Percentiles rank a stretch among this genome's conserved stretches.
Evolutionary conservation across 2,329 filamentous ascomycete genomes (phyloP).

Genomic region (Penicillium sp.): DNA sequence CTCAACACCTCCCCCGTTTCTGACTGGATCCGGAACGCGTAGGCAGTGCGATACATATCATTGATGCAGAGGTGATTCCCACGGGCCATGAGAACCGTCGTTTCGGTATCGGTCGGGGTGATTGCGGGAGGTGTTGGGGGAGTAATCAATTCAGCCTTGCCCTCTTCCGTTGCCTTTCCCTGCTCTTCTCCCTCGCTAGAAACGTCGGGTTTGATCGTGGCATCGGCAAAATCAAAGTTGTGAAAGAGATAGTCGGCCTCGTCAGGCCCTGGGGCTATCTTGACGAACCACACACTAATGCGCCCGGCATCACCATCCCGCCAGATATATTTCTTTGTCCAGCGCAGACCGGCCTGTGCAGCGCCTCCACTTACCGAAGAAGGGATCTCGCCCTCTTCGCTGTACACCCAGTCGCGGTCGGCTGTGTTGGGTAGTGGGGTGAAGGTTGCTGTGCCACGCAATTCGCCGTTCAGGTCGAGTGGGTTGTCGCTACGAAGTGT

Average conservation of each 20-base stretch:
- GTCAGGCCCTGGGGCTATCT: slow-evolving; percentile 37
- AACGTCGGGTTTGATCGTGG: slow-evolving; percentile 1
- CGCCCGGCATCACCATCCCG: slow-evolving; percentile 33
- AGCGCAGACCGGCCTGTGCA: slow-evolving; percentile 35
- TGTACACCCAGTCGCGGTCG: slow-evolving; percentile 47
- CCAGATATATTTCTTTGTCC: slow-evolving; percentile 55
- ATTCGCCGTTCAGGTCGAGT: slow-evolving; percentile 49
- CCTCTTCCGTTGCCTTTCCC: not conserved
- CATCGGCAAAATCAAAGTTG: slow-evolving; percentile 45
- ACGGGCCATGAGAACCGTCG: slow-evolving; percentile 42
- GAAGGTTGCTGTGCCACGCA: slow-evolving; percentile 50
- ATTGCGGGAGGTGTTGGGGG: slow-evolving; percentile 35
- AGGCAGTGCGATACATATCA: slow-evolving; percentile 54
- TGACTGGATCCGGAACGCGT: slow-evolving; percentile 47
- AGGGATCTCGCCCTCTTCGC: slow-evolving; percentile 51
- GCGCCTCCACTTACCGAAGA: slow-evolving; percentile 32
- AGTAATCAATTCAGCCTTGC: slow-evolving; percentile 24
- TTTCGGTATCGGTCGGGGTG: slow-evolving; percentile 21
- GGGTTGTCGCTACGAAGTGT: slow-evolving; percentile 50
- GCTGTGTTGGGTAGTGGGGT: slow-evolving; percentile 32
- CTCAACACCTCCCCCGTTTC: slow-evolving; percentile 43
- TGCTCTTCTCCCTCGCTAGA: not conserved
- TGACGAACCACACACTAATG: slow-evolving; percentile 55
- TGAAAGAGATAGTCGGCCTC: slow-evolving; percentile 54
- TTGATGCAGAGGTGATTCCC: slow-evolving; percentile 55